Conservation (phyloP, 495 filamentous ascomycete genomes). For the Penicillium fimorum region DNA sequence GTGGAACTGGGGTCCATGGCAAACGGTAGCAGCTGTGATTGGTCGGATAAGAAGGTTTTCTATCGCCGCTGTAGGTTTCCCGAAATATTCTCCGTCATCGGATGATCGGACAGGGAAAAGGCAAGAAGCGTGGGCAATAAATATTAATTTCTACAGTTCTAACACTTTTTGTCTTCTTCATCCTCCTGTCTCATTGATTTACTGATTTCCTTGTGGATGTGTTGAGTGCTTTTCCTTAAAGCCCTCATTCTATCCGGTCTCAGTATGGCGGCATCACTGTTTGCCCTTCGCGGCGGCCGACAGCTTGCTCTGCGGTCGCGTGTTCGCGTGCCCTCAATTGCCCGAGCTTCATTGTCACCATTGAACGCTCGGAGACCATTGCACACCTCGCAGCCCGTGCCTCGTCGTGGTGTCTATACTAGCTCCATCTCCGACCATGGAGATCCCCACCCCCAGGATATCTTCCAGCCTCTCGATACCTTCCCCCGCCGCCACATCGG, state of each 20-base stretch:
- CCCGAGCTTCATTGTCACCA: constrained; percentile 29
- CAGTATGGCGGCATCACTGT: constrained; percentile 43
- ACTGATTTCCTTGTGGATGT: constrained; percentile 14
- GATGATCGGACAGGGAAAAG: not conserved
- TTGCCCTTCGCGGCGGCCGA: constrained; percentile 44
- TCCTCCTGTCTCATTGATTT: constrained; percentile 27
- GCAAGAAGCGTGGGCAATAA: constrained; percentile 11
- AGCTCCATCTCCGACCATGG: constrained; percentile 44
- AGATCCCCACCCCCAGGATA: constrained; percentile 42
- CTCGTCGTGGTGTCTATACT: constrained; percentile 42
- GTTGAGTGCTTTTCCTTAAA: constrained; percentile 17
- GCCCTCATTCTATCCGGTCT: constrained; percentile 14
- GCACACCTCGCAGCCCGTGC: constrained; percentile 26
- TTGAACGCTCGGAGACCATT: constrained; percentile 26
- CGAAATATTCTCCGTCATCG: constrained; percentile 5
- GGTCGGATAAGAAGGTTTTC: constrained; percentile 13
- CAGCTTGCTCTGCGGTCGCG: constrained; percentile 43
- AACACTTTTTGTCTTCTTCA: constrained; percentile 33
- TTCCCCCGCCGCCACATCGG: constrained; percentile 94
- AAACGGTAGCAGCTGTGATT: not conserved
- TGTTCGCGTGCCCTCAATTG: constrained; percentile 29
- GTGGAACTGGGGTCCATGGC: not conserved
- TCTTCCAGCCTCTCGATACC: constrained; percentile 55
- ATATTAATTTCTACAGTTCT: constrained; percentile 11
- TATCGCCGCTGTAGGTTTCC: constrained; percentile 12